Percentiles rank a stretch among this genome's conserved stretches.
Evolutionary conservation across 495 filamentous ascomycete species (phyloP).

Genomic region (Copromyces sp.): DNA sequence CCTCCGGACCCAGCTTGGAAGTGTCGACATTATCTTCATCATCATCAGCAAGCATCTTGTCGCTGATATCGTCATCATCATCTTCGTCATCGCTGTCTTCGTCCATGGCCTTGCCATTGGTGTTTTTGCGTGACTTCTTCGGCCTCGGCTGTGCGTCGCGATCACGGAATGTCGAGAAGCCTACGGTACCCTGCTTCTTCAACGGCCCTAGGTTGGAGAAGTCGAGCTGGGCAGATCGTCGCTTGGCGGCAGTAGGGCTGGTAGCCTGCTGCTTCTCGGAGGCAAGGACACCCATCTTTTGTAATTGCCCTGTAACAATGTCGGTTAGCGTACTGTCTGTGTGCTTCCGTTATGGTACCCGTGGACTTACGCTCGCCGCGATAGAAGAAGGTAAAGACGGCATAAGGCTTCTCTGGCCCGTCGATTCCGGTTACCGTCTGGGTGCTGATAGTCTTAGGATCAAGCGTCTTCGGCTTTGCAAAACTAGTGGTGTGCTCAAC

Average conservation of each 20-base stretch:
- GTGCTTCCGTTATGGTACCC: neutral
- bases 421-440: slow-evolving; percentile 99
- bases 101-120: slow-evolving; percentile 37
- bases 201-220: slow-evolving; percentile 78
- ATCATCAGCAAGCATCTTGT: slow-evolving; percentile 51
- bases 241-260: slow-evolving; percentile 47
- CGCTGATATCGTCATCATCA: slow-evolving; percentile 64
- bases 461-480: slow-evolving; percentile 91
- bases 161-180: slow-evolving; percentile 87
- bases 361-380: slow-evolving; percentile 75
- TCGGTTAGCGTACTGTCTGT: slow-evolving; percentile 1
- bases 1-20: slow-evolving; percentile 53
- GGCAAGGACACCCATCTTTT: slow-evolving; percentile 83
- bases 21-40: slow-evolving; percentile 59
- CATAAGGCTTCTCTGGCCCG: slow-evolving; percentile 87
- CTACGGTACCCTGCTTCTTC: slow-evolving; percentile 70
- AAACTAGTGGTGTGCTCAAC: slow-evolving; percentile 98
- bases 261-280: slow-evolving; percentile 49
- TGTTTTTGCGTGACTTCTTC: slow-evolving; percentile 48
- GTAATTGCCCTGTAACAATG: slow-evolving; percentile 60
- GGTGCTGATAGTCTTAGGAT: slow-evolving; percentile 94
- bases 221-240: slow-evolving; percentile 67
- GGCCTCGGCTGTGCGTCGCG: slow-evolving; percentile 38
- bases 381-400: slow-evolving; percentile 96
- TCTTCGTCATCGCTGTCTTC: slow-evolving; percentile 58